Conservation (phyloP, 495 filamentous ascomycete species). For the Penicillium psychrofluorescens region DNA sequence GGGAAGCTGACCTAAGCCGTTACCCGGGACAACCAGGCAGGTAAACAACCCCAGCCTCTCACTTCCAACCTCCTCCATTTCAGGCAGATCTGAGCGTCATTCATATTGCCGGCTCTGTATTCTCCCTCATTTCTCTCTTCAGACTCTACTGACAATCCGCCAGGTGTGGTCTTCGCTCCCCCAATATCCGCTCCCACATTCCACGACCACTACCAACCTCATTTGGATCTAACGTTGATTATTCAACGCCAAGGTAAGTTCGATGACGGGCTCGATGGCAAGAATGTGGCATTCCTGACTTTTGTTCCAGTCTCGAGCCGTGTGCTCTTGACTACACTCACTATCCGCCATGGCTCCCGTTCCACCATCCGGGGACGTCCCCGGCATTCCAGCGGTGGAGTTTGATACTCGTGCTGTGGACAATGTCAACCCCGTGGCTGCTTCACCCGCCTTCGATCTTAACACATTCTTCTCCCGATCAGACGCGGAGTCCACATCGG, state of each 20-base stretch:
- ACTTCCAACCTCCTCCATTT: constrained; percentile 35
- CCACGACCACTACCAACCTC: neutral
- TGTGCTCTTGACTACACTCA: constrained; percentile 30
- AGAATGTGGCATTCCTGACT: constrained; percentile 7
- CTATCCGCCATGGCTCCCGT: constrained; percentile 26
- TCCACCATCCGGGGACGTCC: constrained; percentile 14
- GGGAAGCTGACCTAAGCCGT: constrained; percentile 18
- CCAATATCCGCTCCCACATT: constrained; percentile 2
- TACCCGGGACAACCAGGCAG: constrained; percentile 21
- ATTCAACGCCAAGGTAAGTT: constrained; percentile 8
- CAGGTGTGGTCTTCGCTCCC: constrained; percentile 1
- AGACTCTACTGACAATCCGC: constrained; percentile 2
- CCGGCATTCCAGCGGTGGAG: constrained; percentile 17
- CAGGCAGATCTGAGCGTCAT: constrained; percentile 4
- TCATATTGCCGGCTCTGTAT: constrained; percentile 5
- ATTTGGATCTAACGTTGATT: constrained; percentile 7
- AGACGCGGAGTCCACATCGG: constrained; percentile 8
- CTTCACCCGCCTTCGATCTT: constrained; percentile 2
- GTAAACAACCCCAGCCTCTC: constrained; percentile 14
- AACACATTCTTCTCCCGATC: constrained; percentile 14
- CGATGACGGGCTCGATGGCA: neutral
- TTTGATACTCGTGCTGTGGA: constrained; percentile 4
- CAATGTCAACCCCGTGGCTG: constrained; percentile 1
- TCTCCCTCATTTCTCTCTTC: constrained; percentile 3
- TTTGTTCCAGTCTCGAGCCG: constrained; percentile 28